phyloP scores from a whole-genome alignment of 1,284 basidiomycete genomes.

The Leccinum subspadiceum region DNA sequence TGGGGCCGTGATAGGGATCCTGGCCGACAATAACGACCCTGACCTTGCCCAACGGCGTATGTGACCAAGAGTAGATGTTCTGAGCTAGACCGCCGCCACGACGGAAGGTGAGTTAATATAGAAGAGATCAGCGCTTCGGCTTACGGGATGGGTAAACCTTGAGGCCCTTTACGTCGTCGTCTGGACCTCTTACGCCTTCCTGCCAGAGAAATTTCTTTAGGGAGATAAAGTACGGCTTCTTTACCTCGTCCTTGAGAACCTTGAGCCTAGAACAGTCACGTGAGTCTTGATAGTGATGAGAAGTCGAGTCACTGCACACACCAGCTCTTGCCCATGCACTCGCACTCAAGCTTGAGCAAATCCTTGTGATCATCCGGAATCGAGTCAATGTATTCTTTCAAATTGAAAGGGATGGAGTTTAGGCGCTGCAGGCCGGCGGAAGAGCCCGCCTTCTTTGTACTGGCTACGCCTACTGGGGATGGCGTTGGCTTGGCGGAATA shows the following conservation, averaged over 20 bases:
- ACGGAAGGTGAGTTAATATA: conserved; percentile 1
- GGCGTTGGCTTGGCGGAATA: conserved; percentile 8
- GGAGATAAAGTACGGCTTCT: conserved; percentile 70
- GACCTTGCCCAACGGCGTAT: conserved; percentile 74
- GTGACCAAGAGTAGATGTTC: conserved; percentile 82
- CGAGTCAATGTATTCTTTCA: conserved; percentile 51
- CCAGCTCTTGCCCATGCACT: conserved; percentile 75
- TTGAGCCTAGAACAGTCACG: conserved; percentile 53
- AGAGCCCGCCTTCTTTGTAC: conserved; percentile 15
- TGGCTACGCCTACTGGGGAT: conserved; percentile 15
- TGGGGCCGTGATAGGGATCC: conserved; percentile 69
- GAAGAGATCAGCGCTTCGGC: conserved; percentile 24
- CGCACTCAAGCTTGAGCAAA: conserved; percentile 65
- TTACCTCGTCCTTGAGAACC: conserved; percentile 68
- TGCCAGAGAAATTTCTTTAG: conserved; percentile 70
- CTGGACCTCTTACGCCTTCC: conserved; percentile 59
- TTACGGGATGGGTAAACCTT: conserved; percentile 66
- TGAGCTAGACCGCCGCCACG: conserved; percentile 41
- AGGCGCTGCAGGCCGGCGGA: conserved; percentile 42
- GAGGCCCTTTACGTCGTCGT: conserved; percentile 44
- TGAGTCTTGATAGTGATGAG: conserved; percentile 1
- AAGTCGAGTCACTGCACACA: conserved; percentile 32
- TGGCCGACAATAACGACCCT: conserved; percentile 81
- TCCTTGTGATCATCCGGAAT: conserved; percentile 57
- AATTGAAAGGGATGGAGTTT: conserved; percentile 70